Percentiles rank a stretch among this genome's conserved stretches.
phyloP scores from a whole-genome alignment of 73 alveolate species.

The Urostyla sp. region DNA sequence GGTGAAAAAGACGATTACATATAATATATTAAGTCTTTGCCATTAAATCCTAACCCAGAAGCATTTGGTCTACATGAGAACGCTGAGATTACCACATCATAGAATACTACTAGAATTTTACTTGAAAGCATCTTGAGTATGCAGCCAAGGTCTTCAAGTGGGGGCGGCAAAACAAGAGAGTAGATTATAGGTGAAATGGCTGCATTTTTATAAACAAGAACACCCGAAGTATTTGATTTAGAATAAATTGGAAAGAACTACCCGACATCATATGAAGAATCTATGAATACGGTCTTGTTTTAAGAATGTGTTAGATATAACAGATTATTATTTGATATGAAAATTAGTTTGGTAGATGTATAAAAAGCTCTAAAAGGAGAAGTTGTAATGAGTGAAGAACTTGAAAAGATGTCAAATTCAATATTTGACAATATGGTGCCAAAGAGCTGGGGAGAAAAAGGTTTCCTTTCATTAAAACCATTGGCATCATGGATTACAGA shows the following conservation, averaged over 20 bases:
- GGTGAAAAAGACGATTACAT: slow-evolving; percentile 97
- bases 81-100: slow-evolving; percentile 99
- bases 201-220: slow-evolving; percentile 76
- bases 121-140: slow-evolving; percentile 93
- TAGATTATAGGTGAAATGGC: slow-evolving; percentile 94
- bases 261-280: slow-evolving; percentile 98
- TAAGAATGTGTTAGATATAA: slow-evolving; percentile 96
- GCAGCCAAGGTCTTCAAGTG: slow-evolving; percentile 96
- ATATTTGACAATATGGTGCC: slow-evolving; percentile 98
- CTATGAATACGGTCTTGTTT: slow-evolving; percentile 97
- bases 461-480: slow-evolving; percentile 99
- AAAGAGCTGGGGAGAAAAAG: slow-evolving; percentile 93
- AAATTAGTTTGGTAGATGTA: slow-evolving; percentile 85
- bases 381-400: slow-evolving; percentile 99
- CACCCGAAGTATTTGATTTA: slow-evolving; percentile 98
- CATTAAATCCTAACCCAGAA: slow-evolving; percentile 98
- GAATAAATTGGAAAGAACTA: slow-evolving; percentile 93
- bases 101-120: slow-evolving; percentile 92
- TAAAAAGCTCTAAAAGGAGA: slow-evolving; percentile 96
- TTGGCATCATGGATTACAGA: slow-evolving; percentile 98
- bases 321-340: slow-evolving; percentile 90
- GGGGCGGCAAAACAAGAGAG: slow-evolving; percentile 97
- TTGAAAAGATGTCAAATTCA: slow-evolving; percentile 97
- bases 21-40: slow-evolving; percentile 96
- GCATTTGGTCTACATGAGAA: slow-evolving; percentile 99